Percentiles rank a stretch among this genome's conserved stretches.
Conservation (phyloP, 1,284 basidiomycete genomes). For the Rhodotorula sp. region DNA sequence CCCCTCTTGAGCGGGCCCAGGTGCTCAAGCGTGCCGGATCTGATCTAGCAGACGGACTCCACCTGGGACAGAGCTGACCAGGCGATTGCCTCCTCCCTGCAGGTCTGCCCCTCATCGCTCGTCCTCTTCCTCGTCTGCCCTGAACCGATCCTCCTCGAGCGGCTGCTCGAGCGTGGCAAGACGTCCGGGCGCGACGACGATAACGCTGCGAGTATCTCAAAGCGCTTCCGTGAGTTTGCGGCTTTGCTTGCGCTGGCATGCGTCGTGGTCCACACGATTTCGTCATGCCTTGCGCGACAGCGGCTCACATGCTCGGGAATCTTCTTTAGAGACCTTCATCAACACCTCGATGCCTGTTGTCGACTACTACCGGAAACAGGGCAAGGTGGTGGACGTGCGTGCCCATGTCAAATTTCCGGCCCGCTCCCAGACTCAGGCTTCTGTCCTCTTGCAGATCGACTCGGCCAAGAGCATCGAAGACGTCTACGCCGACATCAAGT, state of each 20-base stretch:
- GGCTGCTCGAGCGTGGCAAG: constrained; percentile 85
- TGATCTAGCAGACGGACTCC: neutral
- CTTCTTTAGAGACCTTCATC: constrained; percentile 72
- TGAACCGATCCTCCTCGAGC: constrained; percentile 81
- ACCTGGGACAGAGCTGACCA: neutral
- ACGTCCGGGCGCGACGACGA: constrained; percentile 96
- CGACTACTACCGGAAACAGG: constrained; percentile 69
- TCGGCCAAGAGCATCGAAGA: constrained; percentile 71
- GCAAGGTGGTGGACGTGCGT: constrained; percentile 78
- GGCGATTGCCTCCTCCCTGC: neutral
- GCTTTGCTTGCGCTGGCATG: neutral
- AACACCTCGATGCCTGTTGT: constrained; percentile 97
- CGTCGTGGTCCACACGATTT: too few species aligned
- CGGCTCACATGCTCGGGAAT: neutral
- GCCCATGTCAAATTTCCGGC: neutral
- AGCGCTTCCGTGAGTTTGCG: constrained; percentile 77
- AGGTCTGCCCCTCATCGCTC: constrained; percentile 78
- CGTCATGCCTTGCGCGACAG: too few species aligned
- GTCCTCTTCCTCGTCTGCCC: constrained; percentile 89
- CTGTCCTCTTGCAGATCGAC: constrained; percentile 64
- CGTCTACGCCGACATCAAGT: constrained; percentile 60
- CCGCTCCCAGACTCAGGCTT: neutral
- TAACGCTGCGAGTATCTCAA: constrained; percentile 92
- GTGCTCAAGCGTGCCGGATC: neutral
- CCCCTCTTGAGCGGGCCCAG: neutral